These are phyloP conservation scores for Colletotrichum lupini DNA, from an alignment of 2,329 filamentous ascomycete species.

Conservation along the genomic window DNA sequence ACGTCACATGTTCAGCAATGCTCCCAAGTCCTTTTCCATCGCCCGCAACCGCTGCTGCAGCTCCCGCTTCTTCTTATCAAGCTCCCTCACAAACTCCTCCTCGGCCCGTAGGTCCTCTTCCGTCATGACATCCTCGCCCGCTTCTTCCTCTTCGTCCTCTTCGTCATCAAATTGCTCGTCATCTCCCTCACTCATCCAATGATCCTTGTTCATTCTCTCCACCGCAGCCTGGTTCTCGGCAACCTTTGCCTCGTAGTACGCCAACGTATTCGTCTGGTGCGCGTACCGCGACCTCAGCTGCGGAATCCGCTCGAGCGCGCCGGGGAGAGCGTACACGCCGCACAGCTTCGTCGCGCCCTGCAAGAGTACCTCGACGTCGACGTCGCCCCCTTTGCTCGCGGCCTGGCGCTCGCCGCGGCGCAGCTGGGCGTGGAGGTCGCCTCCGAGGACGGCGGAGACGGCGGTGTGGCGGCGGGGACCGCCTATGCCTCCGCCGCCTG, in stretches of 20 bases:
- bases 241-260: constrained; percentile 84
- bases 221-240: constrained; percentile 80
- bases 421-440: constrained; percentile 87
- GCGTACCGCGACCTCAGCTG: constrained; percentile 77
- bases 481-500: constrained; percentile 37
- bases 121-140: constrained; percentile 62
- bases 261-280: constrained; percentile 78
- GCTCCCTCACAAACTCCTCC: constrained; percentile 71
- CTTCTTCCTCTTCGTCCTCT: constrained; percentile 45
- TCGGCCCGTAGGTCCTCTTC: constrained; percentile 76
- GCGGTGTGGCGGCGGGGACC: constrained; percentile 79
- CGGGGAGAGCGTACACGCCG: constrained; percentile 85
- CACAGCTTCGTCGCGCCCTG: constrained; percentile 91
- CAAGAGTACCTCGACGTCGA: constrained; percentile 88
- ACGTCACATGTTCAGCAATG: constrained; percentile 62
- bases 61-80: constrained; percentile 68
- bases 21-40: constrained; percentile 68
- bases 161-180: constrained; percentile 63
- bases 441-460: constrained; percentile 88
- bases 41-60: constrained; percentile 62
- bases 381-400: constrained; percentile 69
- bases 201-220: constrained; percentile 76
- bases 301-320: constrained; percentile 81
- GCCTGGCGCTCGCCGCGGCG: constrained; percentile 61
- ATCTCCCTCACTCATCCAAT: constrained; percentile 65